Percentiles rank a stretch among this genome's conserved stretches.
phyloP scores from a whole-genome alignment of 1,284 basidiomycete genomes.

The Boletus holoroseus region DNA sequence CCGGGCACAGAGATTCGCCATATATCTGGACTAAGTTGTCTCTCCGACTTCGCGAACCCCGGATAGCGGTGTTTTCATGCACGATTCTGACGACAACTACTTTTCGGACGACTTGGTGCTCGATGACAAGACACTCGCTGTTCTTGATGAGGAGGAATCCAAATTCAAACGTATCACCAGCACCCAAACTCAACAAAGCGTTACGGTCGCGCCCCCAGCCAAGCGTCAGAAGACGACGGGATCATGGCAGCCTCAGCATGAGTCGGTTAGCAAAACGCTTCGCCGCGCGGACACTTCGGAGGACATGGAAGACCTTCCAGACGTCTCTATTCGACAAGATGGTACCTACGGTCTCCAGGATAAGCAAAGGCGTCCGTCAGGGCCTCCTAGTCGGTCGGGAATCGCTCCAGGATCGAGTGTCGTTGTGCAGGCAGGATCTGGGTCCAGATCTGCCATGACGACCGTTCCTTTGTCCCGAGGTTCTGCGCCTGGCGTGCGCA shows the following conservation, averaged over 20 bases:
- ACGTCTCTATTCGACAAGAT: slow-evolving; percentile 46
- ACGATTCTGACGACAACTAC: slow-evolving; percentile 65
- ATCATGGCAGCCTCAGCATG: slow-evolving; percentile 30
- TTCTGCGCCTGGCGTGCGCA: slow-evolving; percentile 10
- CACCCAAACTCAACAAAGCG: slow-evolving; percentile 19
- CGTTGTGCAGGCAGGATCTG: slow-evolving; percentile 4
- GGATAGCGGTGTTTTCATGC: slow-evolving; percentile 39
- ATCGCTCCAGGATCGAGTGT: slow-evolving; percentile 5
- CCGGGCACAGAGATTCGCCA: background rate
- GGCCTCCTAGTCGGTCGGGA: slow-evolving; percentile 11
- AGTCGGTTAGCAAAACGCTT: slow-evolving; percentile 4
- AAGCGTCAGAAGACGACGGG: slow-evolving; percentile 53
- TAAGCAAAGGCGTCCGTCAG: slow-evolving; percentile 17
- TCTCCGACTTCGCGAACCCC: background rate
- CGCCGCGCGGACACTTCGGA: slow-evolving; percentile 28
- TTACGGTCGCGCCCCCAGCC: slow-evolving; percentile 36
- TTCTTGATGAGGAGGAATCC: slow-evolving; percentile 56
- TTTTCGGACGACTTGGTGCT: slow-evolving; percentile 57
- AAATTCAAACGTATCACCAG: slow-evolving; percentile 36
- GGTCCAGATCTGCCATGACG: slow-evolving; percentile 2
- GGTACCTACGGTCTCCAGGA: slow-evolving; percentile 37
- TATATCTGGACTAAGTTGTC: background rate
- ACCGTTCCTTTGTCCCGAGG: slow-evolving; percentile 12
- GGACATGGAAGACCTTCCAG: slow-evolving; percentile 51
- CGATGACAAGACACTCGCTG: slow-evolving; percentile 57